These are phyloP conservation scores for Blakeslea trispora DNA, from an alignment of 371 early-diverging fungal genomes.

Conservation along the genomic window DNA sequence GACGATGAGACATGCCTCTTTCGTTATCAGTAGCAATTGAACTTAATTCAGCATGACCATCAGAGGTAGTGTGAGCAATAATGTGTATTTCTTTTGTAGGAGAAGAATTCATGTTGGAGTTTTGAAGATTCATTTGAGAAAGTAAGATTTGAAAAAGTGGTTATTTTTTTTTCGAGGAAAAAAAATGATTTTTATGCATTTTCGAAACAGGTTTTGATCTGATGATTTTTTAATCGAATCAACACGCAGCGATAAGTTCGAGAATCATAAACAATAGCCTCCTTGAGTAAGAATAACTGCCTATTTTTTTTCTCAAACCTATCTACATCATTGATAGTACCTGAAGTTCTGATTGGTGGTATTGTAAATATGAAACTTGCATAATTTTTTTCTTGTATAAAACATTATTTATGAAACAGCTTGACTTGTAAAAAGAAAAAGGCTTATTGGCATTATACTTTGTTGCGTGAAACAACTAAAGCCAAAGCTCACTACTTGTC, in stretches of 20 bases:
- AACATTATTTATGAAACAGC: no score
- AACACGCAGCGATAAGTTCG: background rate
- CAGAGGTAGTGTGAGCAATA: slow-evolving; percentile 8
- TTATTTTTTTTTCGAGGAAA: no score
- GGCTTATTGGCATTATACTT: no score
- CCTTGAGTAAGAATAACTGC: no score
- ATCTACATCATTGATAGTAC: no score
- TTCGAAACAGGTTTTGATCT: background rate
- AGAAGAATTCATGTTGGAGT: slow-evolving; percentile 13
- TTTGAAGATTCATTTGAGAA: slow-evolving; percentile 9
- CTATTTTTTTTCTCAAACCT: no score
- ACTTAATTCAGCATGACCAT: slow-evolving; percentile 14
- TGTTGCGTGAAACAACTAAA: no score
- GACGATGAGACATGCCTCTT: slow-evolving; percentile 1
- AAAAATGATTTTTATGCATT: background rate
- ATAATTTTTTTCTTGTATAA: no score
- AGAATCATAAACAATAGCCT: background rate
- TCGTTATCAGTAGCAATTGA: slow-evolving; percentile 10
- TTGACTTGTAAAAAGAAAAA: no score
- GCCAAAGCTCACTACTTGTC: no score
- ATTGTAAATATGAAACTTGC: no score
- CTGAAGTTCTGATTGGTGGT: no score
- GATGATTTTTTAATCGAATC: background rate
- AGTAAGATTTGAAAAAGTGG: background rate
- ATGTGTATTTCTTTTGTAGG: slow-evolving; percentile 12